Evolutionary conservation across 176 grass and related monocot species (phyloP), one percentile per base, ranked within the genome.

Genomic region (Metroxylon sagu): DNA sequence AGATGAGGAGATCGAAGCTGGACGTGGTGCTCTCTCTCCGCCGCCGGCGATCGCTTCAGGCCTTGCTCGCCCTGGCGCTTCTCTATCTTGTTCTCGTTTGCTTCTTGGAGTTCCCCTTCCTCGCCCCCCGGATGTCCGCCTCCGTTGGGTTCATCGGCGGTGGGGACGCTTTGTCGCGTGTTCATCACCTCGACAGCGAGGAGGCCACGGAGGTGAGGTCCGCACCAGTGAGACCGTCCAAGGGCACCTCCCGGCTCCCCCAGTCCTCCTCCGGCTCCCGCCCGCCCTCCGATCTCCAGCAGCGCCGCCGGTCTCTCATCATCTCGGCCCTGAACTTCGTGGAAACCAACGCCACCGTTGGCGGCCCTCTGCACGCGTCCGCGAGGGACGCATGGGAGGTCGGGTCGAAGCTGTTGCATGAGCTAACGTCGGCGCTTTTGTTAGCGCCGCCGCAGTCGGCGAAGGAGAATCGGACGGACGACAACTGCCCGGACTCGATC

Each of bases 401-500:
- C 4, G 79, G 79, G 19, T 39, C 5, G 53, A 76, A 59, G 61
- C 54, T 72, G 3, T 60, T 82, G 8, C 56, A 68, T 26, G 79
- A 72, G 62, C 52, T 77, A 48, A 60, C 57, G 64, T 53, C 67
- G 25, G 26, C 79, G 60, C 73, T n/a, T 43, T 43, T 43, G 35
- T 43, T 43, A 18, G 65, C 67, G 59, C 39, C 71, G 19, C 6
- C 39, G 14, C 39, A 66, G 10, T 50, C 51, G 5, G 53, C 62
- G 64, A 49, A 72, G 31, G 58, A 67, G 64, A 70, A 31, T 17
- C 67, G 62, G 49, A 26, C 66, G 26, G 29, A 67, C 3, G 66
- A 71, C 55, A 35, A 25, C 68, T 95, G 90, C 59, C 54, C 76
- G n/a, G 53, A 72, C 61, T 89, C 85, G 50, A 52, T 89, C 62